Percentiles rank a stretch among this genome's conserved stretches.
These are phyloP conservation scores for Lipomyces starkeyi DNA, from an alignment of 805 yeast genomes.

Conservation along the genomic window DNA sequence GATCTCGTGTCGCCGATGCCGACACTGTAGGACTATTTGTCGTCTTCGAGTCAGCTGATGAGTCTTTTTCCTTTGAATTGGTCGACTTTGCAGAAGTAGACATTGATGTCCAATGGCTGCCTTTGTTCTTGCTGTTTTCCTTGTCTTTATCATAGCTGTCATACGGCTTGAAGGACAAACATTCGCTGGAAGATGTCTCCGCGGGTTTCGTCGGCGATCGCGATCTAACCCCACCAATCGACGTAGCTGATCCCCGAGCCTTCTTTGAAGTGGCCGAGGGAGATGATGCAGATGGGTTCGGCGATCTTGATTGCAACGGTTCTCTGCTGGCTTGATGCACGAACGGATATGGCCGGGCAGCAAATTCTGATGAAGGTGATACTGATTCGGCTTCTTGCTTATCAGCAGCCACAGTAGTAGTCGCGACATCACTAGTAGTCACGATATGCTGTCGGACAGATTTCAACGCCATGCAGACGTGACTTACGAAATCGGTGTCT, in stretches of 20 bases:
- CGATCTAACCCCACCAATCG: not conserved
- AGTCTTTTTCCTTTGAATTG: not conserved
- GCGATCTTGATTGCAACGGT: not conserved
- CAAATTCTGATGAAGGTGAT: constrained; percentile 16
- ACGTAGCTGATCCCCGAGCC: not conserved
- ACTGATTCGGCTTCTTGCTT: not conserved
- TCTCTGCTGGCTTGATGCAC: not conserved
- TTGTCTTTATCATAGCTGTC: constrained; percentile 3
- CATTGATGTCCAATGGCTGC: not conserved
- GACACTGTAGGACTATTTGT: not conserved
- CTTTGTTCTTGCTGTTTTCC: not conserved
- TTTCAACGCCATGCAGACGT: not conserved
- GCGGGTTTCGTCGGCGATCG: not conserved
- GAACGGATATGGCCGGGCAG: constrained; percentile 29
- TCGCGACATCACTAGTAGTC: not conserved
- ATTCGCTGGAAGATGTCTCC: not conserved
- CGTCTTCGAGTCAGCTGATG: not conserved
- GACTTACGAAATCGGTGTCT: not conserved
- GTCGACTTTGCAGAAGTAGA: not conserved
- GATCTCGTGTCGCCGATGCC: constrained; percentile 19
- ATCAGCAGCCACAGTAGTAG: not conserved
- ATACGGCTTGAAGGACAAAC: constrained; percentile 6
- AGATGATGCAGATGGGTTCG: not conserved
- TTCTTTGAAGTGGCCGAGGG: not conserved
- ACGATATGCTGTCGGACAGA: not conserved